A percentile compares a stretch with the other conserved stretches of the same genome.
Conservation (phyloP, 352 stramenopile genomes). For the Phytophthora idaei region DNA sequence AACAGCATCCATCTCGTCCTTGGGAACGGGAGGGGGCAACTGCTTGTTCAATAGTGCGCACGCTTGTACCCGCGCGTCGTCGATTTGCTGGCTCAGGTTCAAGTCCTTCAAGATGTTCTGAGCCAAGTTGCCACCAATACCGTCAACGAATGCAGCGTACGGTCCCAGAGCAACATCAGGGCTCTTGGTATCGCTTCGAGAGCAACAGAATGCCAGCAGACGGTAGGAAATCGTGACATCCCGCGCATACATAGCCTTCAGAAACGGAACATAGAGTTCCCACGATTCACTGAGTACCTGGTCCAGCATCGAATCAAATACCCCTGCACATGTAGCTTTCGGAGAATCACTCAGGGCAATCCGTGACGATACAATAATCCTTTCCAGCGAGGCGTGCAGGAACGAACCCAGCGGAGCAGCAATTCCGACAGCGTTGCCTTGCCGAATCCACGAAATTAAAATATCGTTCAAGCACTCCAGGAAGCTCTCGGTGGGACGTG, state of each 20-base stretch:
- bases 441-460: constrained; percentile 82
- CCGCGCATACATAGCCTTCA: constrained; percentile 79
- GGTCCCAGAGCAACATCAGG: constrained; percentile 62
- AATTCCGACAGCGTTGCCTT: constrained; percentile 75
- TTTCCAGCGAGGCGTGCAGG: constrained; percentile 66
- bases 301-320: constrained; percentile 84
- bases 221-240: constrained; percentile 81
- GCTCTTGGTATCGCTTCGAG: constrained; percentile 51
- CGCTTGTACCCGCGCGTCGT: constrained; percentile 70
- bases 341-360: constrained; percentile 67
- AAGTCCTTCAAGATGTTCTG: constrained; percentile 74
- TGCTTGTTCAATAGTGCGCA: constrained; percentile 59
- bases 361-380: constrained; percentile 78
- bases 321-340: constrained; percentile 63
- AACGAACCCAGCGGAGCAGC: constrained; percentile 65
- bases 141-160: constrained; percentile 71
- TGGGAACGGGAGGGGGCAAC: constrained; percentile 20
- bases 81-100: constrained; percentile 75
- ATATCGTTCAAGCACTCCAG: constrained; percentile 85
- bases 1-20: constrained; percentile 72
- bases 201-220: constrained; percentile 79
- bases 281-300: constrained; percentile 74
- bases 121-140: constrained; percentile 51
- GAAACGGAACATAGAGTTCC: constrained; percentile 76
- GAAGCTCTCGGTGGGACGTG: constrained; percentile 70